Evolutionary conservation across 2,329 filamentous ascomycete genomes (phyloP), one percentile per base, ranked within the genome.

Genomic region (Aspergillus aculeatus): DNA sequence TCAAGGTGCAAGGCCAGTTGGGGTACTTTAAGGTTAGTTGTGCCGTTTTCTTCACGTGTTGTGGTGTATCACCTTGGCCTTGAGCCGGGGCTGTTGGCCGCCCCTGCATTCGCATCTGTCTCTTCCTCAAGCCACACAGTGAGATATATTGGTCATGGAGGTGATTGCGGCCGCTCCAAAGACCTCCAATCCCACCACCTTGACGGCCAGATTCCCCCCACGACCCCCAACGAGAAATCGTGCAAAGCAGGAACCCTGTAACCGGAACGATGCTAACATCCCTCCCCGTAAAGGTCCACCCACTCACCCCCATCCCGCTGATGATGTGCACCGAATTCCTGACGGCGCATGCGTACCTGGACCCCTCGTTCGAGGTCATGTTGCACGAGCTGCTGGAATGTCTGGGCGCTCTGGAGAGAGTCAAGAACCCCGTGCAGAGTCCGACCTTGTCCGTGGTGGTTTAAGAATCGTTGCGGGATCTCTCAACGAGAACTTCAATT

Each of bases 321-420:
- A 61, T 61, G 59, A 66, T 67, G 60, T 67, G 65, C 31, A 61
- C 54, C 38, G 65, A 67, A 11, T 67, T 67, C 38, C 58, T 67
- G 38, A 62, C 65, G 1, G 56, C 60, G 1, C 65, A 67, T 29
- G 32, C 44, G n/a, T 66, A 66, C 41, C 62, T 67, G 9, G 63
- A 67, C 4, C 23, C 49, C 2, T 58, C 60, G 5, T 67, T 67
- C 19, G 65, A 67, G 19, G 41, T 56, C 26, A 64, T 66, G 62
- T 16, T 64, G 35, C 62, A 63, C 6, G 65, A 63, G 47, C 35
- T 67, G 16, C 10, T 63, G 21, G 59, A 54, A 11, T 66, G 63
- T 50, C 53, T 67, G 23, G 60, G 63, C n/a, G 60, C 63, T 38
- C 24, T 67, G 4, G 65, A 67, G 3, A 51, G 60, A 21, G 65